These are phyloP conservation scores for Leucoagaricus sp. DNA, from an alignment of 1,284 basidiomycete species.

Conservation along the genomic window DNA sequence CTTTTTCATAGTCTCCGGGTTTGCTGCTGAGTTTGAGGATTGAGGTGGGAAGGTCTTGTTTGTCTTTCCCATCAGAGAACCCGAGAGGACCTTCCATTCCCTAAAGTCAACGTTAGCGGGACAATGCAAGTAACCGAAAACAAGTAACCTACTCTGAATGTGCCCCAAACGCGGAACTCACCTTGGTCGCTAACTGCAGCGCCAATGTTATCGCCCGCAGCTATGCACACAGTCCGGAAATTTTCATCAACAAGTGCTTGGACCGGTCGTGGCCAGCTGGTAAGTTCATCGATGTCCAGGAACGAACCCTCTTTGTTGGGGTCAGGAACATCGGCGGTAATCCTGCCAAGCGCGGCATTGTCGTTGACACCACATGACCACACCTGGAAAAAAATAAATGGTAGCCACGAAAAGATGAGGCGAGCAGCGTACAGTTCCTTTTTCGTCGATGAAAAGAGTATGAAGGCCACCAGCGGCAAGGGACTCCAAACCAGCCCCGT, in stretches of 20 bases:
- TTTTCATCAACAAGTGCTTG: slow-evolving; percentile 70
- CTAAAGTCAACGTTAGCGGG: slow-evolving; percentile 32
- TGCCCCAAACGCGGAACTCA: slow-evolving; percentile 87
- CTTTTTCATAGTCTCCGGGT: slow-evolving; percentile 73
- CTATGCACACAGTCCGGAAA: slow-evolving; percentile 83
- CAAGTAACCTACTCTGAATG: slow-evolving; percentile 74
- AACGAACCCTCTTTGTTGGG: slow-evolving; percentile 58
- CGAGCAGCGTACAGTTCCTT: slow-evolving; percentile 67
- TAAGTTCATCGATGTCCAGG: slow-evolving; percentile 78
- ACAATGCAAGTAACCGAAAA: slow-evolving; percentile 9
- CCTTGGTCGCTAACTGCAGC: slow-evolving; percentile 80
- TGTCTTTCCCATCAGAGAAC: slow-evolving; percentile 73
- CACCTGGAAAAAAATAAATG: slow-evolving; percentile 44
- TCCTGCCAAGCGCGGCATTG: slow-evolving; percentile 87
- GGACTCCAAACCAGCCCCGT: slow-evolving; percentile 71
- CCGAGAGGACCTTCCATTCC: slow-evolving; percentile 77
- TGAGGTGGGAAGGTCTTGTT: slow-evolving; percentile 71
- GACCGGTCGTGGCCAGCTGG: slow-evolving; percentile 74
- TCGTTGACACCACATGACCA: slow-evolving; percentile 94
- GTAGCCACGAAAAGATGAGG: slow-evolving; percentile 10
- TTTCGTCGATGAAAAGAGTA: slow-evolving; percentile 81
- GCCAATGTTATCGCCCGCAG: slow-evolving; percentile 84
- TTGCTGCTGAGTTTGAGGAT: slow-evolving; percentile 66
- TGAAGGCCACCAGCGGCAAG: slow-evolving; percentile 85
- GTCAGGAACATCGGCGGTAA: slow-evolving; percentile 72